These are phyloP conservation scores for Fraxinus latifolia DNA, from an alignment of 305 asterid genomes.

Conservation along the genomic window DNA sequence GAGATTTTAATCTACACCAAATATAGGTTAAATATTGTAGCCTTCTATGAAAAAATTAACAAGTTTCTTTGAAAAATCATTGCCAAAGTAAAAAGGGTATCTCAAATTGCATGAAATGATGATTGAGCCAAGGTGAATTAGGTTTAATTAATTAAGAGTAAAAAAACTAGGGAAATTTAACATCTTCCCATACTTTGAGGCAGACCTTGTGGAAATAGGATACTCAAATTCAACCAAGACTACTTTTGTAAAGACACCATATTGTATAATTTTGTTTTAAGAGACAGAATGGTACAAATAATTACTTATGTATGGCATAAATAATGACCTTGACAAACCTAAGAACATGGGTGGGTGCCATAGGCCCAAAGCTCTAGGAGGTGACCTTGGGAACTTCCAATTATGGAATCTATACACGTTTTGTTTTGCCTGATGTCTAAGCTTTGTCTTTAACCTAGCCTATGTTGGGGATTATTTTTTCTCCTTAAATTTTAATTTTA, in stretches of 20 bases:
- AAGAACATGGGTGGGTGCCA: conserved; percentile 17
- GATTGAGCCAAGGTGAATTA: background rate
- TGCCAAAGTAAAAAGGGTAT: background rate
- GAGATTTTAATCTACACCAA: background rate
- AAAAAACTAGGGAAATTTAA: conserved; percentile 19
- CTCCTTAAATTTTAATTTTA: background rate
- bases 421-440: conserved; percentile 11
- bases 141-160: background rate
- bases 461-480: background rate
- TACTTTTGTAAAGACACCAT: conserved; percentile 24
- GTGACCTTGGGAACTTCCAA: conserved; percentile 51
- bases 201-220: conserved; percentile 40
- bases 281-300: conserved; percentile 28
- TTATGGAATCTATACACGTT: conserved; percentile 40
- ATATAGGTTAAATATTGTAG: background rate
- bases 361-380: conserved; percentile 43
- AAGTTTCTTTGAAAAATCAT: background rate
- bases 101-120: background rate
- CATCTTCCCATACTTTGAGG: conserved; percentile 51
- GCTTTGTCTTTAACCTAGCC: background rate
- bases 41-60: background rate
- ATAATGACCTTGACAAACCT: conserved; percentile 26
- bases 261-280: conserved; percentile 17
- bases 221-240: conserved; percentile 32
- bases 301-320: conserved; percentile 20